phyloP scores from a whole-genome alignment of 345 rosid genomes.

The Lenwebbia sp. region DNA sequence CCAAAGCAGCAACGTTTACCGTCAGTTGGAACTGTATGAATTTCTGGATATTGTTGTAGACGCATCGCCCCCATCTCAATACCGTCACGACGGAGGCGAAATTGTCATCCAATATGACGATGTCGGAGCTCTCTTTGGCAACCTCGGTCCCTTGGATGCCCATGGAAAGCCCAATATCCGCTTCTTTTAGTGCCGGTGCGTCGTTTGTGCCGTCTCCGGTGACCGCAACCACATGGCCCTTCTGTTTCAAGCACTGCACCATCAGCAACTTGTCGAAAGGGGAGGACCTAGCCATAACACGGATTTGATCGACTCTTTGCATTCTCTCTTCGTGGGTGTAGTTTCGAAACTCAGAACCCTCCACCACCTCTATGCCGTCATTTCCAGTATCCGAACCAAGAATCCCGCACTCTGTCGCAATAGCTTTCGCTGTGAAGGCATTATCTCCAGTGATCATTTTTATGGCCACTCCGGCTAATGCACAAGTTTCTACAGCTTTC shows the following conservation, averaged over 20 bases:
- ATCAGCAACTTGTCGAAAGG: conserved; percentile 66
- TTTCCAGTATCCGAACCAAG: conserved; percentile 13
- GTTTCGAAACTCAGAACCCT: conserved; percentile 53
- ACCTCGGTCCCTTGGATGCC: conserved; percentile 79
- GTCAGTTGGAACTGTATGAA: conserved; percentile 84
- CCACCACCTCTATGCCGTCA: conserved; percentile 24
- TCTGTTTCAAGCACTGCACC: conserved; percentile 60
- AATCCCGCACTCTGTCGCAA: conserved; percentile 67
- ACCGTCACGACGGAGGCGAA: conserved; percentile 61
- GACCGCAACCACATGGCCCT: conserved; percentile 71
- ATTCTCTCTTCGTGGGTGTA: conserved; percentile 28
- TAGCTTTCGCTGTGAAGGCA: conserved; percentile 67
- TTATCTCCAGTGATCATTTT: conserved; percentile 86
- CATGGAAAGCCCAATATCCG: conserved; percentile 71
- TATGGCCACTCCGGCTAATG: conserved; percentile 51
- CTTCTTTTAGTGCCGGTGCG: conserved; percentile 74
- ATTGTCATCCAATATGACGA: conserved; percentile 65
- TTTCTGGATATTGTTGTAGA: conserved; percentile 70
- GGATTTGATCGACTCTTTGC: conserved; percentile 38
- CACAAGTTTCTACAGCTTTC: conserved; percentile 54
- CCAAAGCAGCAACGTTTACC: conserved; percentile 55
- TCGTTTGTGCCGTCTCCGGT: conserved; percentile 74
- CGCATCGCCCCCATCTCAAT: conserved; percentile 77
- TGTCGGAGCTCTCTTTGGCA: conserved; percentile 75
- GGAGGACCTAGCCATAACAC: conserved; percentile 80